phyloP scores from a whole-genome alignment of 225 moss, liverwort and hornwort species.

The Sphagnum contortum region DNA sequence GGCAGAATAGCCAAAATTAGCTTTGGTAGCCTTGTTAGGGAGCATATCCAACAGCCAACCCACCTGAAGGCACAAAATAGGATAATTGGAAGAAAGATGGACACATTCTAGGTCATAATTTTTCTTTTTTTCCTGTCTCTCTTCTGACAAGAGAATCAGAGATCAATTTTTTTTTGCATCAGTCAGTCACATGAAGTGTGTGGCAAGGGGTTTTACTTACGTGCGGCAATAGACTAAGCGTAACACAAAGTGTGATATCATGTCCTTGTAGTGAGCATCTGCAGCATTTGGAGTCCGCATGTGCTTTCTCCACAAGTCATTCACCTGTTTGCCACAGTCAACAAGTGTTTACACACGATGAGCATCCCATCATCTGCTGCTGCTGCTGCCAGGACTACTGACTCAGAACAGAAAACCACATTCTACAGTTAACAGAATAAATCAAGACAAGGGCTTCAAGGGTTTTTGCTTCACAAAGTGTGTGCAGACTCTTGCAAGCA shows the following conservation, averaged over 20 bases:
- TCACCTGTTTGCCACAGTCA: slow-evolving; percentile 16
- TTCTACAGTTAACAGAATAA: neutral
- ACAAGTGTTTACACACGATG: neutral
- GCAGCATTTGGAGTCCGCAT: slow-evolving; percentile 57
- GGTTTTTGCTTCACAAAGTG: too few relatives aligned
- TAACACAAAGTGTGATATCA: slow-evolving; percentile 82
- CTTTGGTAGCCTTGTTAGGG: too few relatives aligned
- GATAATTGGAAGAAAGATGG: too few relatives aligned
- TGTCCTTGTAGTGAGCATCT: slow-evolving; percentile 56
- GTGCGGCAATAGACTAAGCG: slow-evolving; percentile 86
- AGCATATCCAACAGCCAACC: too few relatives aligned
- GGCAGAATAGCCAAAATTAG: neutral
- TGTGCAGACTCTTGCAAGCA: too few relatives aligned
- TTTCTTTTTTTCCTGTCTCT: neutral
- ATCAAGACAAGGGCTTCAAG: too few relatives aligned
- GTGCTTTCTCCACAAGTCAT: slow-evolving; percentile 78
- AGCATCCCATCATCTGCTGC: too few relatives aligned
- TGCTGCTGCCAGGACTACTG: neutral
- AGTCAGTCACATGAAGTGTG: too few relatives aligned
- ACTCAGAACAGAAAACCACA: neutral
- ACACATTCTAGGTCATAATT: neutral
- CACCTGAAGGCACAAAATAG: too few relatives aligned
- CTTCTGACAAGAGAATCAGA: neutral
- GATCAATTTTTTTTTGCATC: neutral
- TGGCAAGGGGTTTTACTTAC: slow-evolving; percentile 5